Evolutionary conservation across 1,284 basidiomycete species (phyloP).

Genomic region (Apiotrichum brassicae): DNA sequence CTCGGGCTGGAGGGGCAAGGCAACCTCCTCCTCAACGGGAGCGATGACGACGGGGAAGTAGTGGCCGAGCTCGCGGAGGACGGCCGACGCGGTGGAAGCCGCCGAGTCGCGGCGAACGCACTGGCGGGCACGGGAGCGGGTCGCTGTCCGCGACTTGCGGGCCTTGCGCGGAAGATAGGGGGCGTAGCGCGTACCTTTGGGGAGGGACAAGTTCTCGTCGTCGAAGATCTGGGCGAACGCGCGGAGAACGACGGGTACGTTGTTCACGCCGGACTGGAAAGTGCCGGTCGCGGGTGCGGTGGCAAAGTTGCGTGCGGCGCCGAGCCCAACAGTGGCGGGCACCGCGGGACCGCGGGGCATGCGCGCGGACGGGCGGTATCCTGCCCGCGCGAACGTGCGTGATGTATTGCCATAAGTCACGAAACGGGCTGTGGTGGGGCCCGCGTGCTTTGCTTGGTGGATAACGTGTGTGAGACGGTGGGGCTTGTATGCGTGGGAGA

Average conservation of each 20-base stretch:
- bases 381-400: constrained; percentile 3
- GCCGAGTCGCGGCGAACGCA: neutral
- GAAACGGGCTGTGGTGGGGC: neutral
- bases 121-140: neutral
- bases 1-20: constrained; percentile 31
- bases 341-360: constrained; percentile 21
- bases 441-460: constrained; percentile 16
- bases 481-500: constrained; percentile 3
- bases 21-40: constrained; percentile 2
- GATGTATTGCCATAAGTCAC: neutral
- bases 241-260: constrained; percentile 33
- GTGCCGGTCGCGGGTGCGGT: constrained; percentile 16
- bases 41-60: constrained; percentile 30
- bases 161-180: constrained; percentile 21
- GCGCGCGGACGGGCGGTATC: constrained; percentile 3
- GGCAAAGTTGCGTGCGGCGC: constrained; percentile 31
- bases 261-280: constrained; percentile 9
- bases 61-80: constrained; percentile 26
- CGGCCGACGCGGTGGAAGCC: neutral
- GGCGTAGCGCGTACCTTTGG: constrained; percentile 23
- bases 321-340: constrained; percentile 28
- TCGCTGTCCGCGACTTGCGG: neutral
- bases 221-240: constrained; percentile 31
- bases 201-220: constrained; percentile 28
- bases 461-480: constrained; percentile 13